These are phyloP conservation scores for Ceratobasidium sp. DNA, from an alignment of 1,284 basidiomycete species.

Conservation along the genomic window DNA sequence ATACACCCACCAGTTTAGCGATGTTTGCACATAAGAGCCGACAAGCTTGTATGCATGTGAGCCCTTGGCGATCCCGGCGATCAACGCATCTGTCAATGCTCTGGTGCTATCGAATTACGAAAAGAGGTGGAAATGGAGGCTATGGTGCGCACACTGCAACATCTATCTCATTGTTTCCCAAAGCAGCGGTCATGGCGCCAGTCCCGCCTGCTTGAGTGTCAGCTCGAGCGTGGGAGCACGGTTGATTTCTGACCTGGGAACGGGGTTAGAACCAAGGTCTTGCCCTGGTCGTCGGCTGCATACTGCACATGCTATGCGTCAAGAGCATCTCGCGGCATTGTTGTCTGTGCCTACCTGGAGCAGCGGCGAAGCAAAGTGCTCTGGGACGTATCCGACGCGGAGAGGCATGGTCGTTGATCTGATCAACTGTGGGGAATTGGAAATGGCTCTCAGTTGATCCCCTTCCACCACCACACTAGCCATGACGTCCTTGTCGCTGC, in stretches of 20 bases:
- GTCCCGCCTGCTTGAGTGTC: conserved; percentile 72
- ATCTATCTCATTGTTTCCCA: conserved; percentile 87
- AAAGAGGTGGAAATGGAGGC: not conserved
- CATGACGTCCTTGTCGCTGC: conserved; percentile 33
- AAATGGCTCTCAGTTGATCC: not conserved
- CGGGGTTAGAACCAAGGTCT: conserved; percentile 83
- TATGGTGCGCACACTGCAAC: conserved; percentile 72
- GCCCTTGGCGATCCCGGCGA: conserved; percentile 91
- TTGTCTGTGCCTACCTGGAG: conserved; percentile 48
- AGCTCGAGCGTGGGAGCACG: not conserved
- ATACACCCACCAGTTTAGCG: conserved; percentile 76
- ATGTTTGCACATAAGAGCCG: conserved; percentile 90
- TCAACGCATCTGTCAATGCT: conserved; percentile 92
- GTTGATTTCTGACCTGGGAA: conserved; percentile 73
- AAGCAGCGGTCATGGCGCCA: conserved; percentile 84
- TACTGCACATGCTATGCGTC: conserved; percentile 54
- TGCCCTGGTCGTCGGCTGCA: conserved; percentile 66
- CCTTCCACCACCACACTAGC: conserved; percentile 3
- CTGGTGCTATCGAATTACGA: conserved; percentile 54
- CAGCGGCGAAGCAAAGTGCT: conserved; percentile 91
- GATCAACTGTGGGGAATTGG: not conserved
- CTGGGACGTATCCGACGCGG: conserved; percentile 66
- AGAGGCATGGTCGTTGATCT: conserved; percentile 42
- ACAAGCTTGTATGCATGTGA: conserved; percentile 88
- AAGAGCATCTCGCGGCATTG: not conserved